phyloP scores from a whole-genome alignment of 2,329 filamentous ascomycete species.

The Stachybotrys elegans region DNA sequence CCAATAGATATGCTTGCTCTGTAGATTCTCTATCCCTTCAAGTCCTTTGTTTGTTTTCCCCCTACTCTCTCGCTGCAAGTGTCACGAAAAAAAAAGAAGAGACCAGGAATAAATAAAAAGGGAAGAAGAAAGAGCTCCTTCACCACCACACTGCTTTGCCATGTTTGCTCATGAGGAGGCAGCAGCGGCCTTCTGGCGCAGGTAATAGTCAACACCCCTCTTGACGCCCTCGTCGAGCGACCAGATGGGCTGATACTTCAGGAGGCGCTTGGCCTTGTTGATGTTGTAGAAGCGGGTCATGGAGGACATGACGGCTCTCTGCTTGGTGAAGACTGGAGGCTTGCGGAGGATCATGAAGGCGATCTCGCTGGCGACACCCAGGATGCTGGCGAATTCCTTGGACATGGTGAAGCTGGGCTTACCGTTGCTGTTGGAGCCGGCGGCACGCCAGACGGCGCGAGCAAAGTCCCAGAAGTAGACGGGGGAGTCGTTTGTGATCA shows the following conservation, averaged over 20 bases:
- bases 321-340: constrained; percentile 52
- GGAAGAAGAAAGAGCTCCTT: no score
- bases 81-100: neutral
- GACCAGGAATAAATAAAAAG: neutral
- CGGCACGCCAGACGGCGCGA: constrained; percentile 67
- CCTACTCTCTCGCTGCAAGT: neutral
- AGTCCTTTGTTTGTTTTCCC: neutral
- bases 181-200: constrained; percentile 38
- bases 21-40: no score
- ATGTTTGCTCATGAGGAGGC: constrained; percentile 17
- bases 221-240: constrained; percentile 59
- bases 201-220: constrained; percentile 48
- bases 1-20: no score
- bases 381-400: constrained; percentile 42
- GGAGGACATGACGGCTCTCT: constrained; percentile 60
- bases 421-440: constrained; percentile 47
- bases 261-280: constrained; percentile 63
- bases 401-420: constrained; percentile 51
- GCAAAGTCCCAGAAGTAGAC: constrained; percentile 90
- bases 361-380: constrained; percentile 51
- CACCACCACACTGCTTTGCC: no score
- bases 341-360: constrained; percentile 43
- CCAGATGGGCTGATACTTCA: constrained; percentile 66
- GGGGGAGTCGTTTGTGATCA: constrained; percentile 85
- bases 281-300: constrained; percentile 79